Base-by-base conservation (phyloP, 2,329 filamentous ascomycete genomes). In the Raffaelea albimanens region DNA sequence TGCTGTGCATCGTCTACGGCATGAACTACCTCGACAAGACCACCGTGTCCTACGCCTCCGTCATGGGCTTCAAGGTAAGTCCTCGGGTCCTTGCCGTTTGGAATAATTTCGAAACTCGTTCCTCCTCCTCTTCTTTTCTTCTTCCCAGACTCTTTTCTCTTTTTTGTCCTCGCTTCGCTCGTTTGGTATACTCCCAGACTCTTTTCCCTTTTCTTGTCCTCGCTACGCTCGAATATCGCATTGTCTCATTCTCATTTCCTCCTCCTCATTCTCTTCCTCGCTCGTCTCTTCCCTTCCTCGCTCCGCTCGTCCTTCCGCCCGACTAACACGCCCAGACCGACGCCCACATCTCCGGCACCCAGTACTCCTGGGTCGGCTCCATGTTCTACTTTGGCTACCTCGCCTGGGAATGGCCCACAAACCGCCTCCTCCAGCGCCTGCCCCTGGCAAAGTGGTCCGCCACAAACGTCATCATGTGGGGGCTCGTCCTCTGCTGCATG, bases 381-480 rank as follows among this genome's bases (percentile, higher is more conserved):
- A 64, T 75, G 58, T 73, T 73, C 55, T 73, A 73, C 54, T 72
- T 57, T 50, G 70, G 70, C 58, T 67, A 67, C 47, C 57, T 67
- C 16, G 75, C 71, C 2, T 83, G 73, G 73, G 81, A 85, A 58
- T 84, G 80, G 59, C 81, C 81, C 1, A 83, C 80, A 1, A 82
- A 74, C 56, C 72, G 76, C 13, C 68, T 85, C 23, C 67, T 85
- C 13, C 82, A 85, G 60, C 67, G 73, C 1, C 62, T 85, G 2
- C 82, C 82, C 0, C 61, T 85, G 7, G 82, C 77, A 0, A 85
- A 84, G 57, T 85, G 83, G 61, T 81, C 75, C 2, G 78, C 77
- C 0, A 69, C 74, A 51, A 83, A 79, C 56, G 75, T 85, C 49
- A 70, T 83, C 50, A 68, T 78, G 55, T 84, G 81, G 81, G 81